Evolutionary conservation across 345 rosid species (phyloP).

Genomic region (Populus pruinosa): DNA sequence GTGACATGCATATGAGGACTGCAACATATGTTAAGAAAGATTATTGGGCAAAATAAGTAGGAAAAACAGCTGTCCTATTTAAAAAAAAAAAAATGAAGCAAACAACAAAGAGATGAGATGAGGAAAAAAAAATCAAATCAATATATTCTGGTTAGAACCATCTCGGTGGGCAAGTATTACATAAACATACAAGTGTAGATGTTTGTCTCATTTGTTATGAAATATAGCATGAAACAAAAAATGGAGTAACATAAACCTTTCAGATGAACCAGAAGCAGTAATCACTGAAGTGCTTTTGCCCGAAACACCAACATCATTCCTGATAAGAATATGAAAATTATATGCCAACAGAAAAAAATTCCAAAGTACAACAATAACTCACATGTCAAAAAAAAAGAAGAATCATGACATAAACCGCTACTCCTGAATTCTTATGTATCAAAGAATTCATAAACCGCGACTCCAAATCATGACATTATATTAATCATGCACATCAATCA

Average conservation of each 20-base stretch:
- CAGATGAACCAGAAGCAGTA: slow-evolving; percentile 64
- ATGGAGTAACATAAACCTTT: slow-evolving; percentile 47
- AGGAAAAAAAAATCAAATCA: neutral
- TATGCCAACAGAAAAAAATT: slow-evolving; percentile 2
- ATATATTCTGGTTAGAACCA: neutral
- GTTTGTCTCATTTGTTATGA: neutral
- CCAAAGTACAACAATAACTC: neutral
- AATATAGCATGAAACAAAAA: neutral
- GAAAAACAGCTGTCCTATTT: neutral
- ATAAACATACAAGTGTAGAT: neutral
- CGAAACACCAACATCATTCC: slow-evolving; percentile 51
- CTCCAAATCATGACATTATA: neutral
- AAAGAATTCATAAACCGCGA: neutral
- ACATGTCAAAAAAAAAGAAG: neutral
- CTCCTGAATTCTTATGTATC: no score
- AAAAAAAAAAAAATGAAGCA: neutral
- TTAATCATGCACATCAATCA: neutral
- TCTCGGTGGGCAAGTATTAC: neutral
- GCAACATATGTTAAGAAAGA: neutral
- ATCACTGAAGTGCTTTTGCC: slow-evolving; percentile 64
- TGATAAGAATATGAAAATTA: slow-evolving; percentile 18
- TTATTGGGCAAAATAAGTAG: neutral
- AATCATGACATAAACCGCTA: no score
- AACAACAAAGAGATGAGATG: neutral
- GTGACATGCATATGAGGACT: neutral